Evolutionary conservation across 306 rosid genomes (phyloP), one percentile per base, ranked within the genome.

Genomic region (Carpinus fangiana): DNA sequence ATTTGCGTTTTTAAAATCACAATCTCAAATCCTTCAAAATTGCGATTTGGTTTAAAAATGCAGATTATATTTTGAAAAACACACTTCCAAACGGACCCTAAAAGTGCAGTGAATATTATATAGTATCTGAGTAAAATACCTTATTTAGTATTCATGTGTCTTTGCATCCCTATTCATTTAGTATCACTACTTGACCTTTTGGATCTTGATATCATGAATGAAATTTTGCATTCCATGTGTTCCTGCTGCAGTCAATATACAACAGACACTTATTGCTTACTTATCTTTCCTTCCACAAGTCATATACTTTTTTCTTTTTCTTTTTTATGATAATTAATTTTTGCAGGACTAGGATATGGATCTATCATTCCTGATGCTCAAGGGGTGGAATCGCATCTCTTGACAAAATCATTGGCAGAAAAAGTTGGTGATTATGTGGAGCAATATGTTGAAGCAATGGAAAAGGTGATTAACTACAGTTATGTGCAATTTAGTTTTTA

Each of bases 381-480:
- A 50, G 73, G 74, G 48, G 91, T 82, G 20, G 87, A 76, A 20
- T 82, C 89, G 69, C 96, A 95, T 77, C 86, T 67, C 36, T 84
- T 76, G 50, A 92, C 99, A 5, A 78, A 81, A 82, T 83, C 83
- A 62, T 79, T 91, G 78, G 89, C 90, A 38, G 91, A 84, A 55
- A 87, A 88, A 88, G 89, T 92, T 73, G 82, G 90, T 83, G 85
- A 84, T 77, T 85, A 66, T 78, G 75, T 91, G 83, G 96, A 92
- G 45, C 92, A 91, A 75, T 93, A 95, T 82, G 54, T 92, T 51
- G 99, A 92, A 73, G 87, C 96, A 51, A 95, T 95, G 99, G 99
- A 95, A 83, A 92, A 95, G 99, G 98, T 94, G 83, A 57, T 9
- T 72, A 50, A 48, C n/a, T 50, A 20, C 11, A 65, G 45, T 80